phyloP scores from a whole-genome alignment of 345 rosid genomes.

The Zanthoxylum bungeanum region DNA sequence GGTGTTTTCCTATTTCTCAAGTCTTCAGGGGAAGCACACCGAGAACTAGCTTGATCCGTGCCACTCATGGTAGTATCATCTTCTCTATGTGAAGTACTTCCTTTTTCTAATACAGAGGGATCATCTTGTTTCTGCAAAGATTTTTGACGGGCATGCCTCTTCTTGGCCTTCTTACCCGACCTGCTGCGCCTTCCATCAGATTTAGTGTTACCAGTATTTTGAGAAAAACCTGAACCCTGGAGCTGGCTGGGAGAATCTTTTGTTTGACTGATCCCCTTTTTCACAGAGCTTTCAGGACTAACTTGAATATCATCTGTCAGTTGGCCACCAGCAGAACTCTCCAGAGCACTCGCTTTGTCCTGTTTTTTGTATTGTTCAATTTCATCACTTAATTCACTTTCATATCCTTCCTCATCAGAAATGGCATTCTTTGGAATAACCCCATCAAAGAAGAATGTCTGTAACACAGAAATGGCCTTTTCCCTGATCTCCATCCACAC shows the following conservation, averaged over 20 bases:
- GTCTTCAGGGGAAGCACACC: conserved; percentile 78
- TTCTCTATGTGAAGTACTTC: conserved; percentile 68
- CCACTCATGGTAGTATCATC: conserved; percentile 89
- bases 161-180: conserved; percentile 94
- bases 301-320: conserved; percentile 42
- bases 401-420: conserved; percentile 81
- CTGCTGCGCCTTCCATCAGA: conserved; percentile 72
- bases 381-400: conserved; percentile 56
- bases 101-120: conserved; percentile 58
- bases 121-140: conserved; percentile 56
- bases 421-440: conserved; percentile 62
- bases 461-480: conserved; percentile 80
- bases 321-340: conserved; percentile 46
- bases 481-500: conserved; percentile 99
- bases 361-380: conserved; percentile 35
- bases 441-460: conserved; percentile 79
- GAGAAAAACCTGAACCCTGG: conserved; percentile 55
- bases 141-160: conserved; percentile 81
- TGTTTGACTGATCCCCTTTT: conserved; percentile 36
- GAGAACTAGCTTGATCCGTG: conserved; percentile 84
- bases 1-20: conserved; percentile 82
- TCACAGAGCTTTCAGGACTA: conserved; percentile 51
- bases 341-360: conserved; percentile 43
- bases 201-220: conserved; percentile 29
- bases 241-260: conserved; percentile 54